phyloP scores from a whole-genome alignment of 768 basidiomycete genomes.

The Clavulina sp. region DNA sequence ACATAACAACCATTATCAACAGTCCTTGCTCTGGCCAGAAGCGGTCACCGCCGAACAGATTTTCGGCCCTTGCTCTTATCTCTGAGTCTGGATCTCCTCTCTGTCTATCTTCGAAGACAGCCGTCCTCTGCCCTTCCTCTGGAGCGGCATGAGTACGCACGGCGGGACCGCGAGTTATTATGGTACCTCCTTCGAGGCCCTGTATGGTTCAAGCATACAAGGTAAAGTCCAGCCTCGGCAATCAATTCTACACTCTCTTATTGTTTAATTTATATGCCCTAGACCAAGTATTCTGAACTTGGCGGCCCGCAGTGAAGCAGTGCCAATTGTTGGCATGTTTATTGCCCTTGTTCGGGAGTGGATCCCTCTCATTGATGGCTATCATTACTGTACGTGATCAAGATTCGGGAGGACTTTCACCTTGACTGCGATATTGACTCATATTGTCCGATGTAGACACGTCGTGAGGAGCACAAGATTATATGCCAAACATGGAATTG shows the following conservation, averaged over 20 bases:
- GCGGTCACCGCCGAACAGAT: conserved; percentile 20
- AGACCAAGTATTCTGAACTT: conserved; percentile 63
- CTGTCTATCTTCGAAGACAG: conserved; percentile 56
- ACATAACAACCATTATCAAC: conserved; percentile 21
- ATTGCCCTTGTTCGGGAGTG: conserved; percentile 62
- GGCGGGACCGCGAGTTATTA: conserved; percentile 61
- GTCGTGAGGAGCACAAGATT: too few relatives aligned
- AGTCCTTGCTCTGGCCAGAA: conserved; percentile 18
- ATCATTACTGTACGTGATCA: conserved; percentile 61
- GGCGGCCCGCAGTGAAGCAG: conserved; percentile 33
- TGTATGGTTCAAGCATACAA: conserved; percentile 66
- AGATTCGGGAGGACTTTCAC: neutral
- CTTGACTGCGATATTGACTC: too few relatives aligned
- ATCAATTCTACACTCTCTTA: neutral
- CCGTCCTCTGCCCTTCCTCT: conserved; percentile 33
- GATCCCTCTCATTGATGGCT: conserved; percentile 78
- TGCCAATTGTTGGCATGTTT: conserved; percentile 50
- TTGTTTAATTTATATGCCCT: conserved; percentile 6
- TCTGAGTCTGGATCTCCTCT: conserved; percentile 51
- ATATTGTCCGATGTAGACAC: too few relatives aligned
- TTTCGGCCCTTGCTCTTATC: conserved; percentile 43
- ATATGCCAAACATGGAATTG: too few relatives aligned
- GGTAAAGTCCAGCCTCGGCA: conserved; percentile 26
- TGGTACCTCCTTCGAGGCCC: conserved; percentile 78
- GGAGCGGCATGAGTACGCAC: conserved; percentile 64